phyloP scores from a whole-genome alignment of 2,329 filamentous ascomycete species.

The Stemphylium vesicarium region DNA sequence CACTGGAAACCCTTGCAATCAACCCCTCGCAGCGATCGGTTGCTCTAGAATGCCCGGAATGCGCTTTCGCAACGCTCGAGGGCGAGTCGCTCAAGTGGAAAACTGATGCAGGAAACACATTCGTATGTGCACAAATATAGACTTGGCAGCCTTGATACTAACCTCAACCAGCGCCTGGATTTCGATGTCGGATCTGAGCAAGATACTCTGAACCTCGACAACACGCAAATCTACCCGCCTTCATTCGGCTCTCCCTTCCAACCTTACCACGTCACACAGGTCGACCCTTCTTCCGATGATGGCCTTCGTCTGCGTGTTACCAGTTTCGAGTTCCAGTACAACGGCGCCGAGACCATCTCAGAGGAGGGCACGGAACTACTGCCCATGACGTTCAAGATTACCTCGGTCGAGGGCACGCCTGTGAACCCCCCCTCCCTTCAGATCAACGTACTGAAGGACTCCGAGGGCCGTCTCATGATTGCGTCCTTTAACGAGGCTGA shows the following conservation, averaged over 20 bases:
- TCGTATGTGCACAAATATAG: slow-evolving; percentile 33
- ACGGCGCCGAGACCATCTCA: slow-evolving; percentile 42
- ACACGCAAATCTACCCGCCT: slow-evolving; percentile 49
- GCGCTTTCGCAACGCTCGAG: slow-evolving; percentile 36
- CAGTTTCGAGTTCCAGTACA: slow-evolving; percentile 45
- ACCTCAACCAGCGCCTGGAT: slow-evolving; percentile 43
- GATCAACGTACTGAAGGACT: slow-evolving; percentile 48
- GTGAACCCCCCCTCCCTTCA: slow-evolving; percentile 43
- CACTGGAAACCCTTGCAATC: slow-evolving; percentile 39
- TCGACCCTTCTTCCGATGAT: slow-evolving; percentile 34
- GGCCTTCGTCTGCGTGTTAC: slow-evolving; percentile 44
- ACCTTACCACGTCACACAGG: slow-evolving; percentile 43
- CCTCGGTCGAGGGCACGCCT: slow-evolving; percentile 40
- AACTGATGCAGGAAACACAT: slow-evolving; percentile 41
- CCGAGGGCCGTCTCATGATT: slow-evolving; percentile 47
- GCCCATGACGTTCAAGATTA: slow-evolving; percentile 47
- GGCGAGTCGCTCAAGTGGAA: slow-evolving; percentile 36
- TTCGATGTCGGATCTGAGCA: slow-evolving; percentile 44
- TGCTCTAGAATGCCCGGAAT: slow-evolving; percentile 44
- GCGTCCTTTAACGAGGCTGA: slow-evolving; percentile 43
- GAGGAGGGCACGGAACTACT: slow-evolving; percentile 48
- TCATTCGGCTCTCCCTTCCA: slow-evolving; percentile 37
- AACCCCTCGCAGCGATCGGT: slow-evolving; percentile 43
- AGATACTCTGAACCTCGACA: slow-evolving; percentile 44
- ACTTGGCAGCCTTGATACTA: slow-evolving; percentile 19